Evolutionary conservation across 148 eudicot species (phyloP).

Genomic region (Oxyria digyna): DNA sequence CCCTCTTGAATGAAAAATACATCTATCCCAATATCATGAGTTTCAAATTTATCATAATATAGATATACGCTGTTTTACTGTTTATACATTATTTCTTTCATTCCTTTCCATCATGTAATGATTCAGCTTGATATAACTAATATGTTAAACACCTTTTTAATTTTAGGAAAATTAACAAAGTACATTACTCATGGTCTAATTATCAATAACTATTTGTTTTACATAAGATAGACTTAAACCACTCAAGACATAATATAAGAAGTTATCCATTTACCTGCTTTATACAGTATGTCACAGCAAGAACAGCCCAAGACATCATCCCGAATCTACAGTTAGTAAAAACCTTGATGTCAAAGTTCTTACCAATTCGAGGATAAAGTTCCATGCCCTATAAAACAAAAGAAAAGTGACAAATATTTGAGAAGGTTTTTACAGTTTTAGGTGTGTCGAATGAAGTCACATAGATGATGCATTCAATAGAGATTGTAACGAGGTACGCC

Average conservation of each 20-base stretch:
- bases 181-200: neutral
- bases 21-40: neutral
- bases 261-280: conserved; percentile 51
- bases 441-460: neutral
- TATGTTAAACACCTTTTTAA: neutral
- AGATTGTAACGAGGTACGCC: too few species aligned
- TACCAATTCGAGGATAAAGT: conserved; percentile 88
- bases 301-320: conserved; percentile 99
- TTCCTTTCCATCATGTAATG: neutral
- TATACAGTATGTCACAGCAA: conserved; percentile 87
- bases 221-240: neutral
- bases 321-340: conserved; percentile 97
- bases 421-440: neutral
- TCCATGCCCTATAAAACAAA: conserved; percentile 71
- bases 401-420: neutral
- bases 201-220: neutral
- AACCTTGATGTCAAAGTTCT: conserved; percentile 83
- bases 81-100: neutral
- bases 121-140: neutral
- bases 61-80: neutral
- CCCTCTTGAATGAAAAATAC: neutral
- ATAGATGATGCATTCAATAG: neutral
- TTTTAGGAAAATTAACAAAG: neutral
- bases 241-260: neutral
- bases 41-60: neutral